These are phyloP conservation scores for Allium fistulosum DNA, from an alignment of 106 monocot genomes.

Conservation along the genomic window DNA sequence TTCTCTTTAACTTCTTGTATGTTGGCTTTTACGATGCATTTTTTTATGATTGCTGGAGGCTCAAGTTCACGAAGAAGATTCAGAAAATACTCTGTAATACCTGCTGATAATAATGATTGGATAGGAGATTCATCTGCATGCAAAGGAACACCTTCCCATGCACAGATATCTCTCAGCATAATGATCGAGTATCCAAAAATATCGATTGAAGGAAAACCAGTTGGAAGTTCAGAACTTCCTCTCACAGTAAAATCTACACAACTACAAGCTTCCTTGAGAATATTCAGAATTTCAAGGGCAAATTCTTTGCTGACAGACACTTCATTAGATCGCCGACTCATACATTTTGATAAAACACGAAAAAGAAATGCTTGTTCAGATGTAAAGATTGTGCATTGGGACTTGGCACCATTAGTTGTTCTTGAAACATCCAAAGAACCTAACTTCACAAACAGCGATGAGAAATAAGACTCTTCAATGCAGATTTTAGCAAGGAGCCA, in stretches of 20 bases:
- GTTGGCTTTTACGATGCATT: slow-evolving; percentile 12
- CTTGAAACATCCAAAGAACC: slow-evolving; percentile 6
- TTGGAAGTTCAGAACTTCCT: slow-evolving; percentile 46
- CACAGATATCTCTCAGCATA: slow-evolving; percentile 73
- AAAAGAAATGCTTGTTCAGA: slow-evolving; percentile 61
- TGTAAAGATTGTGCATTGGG: slow-evolving; percentile 14
- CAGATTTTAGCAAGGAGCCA: slow-evolving; percentile 65
- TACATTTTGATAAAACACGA: slow-evolving; percentile 40
- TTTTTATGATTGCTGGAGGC: slow-evolving; percentile 57
- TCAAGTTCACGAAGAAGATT: slow-evolving; percentile 55
- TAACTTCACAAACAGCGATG: slow-evolving; percentile 32
- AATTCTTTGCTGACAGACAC: slow-evolving; percentile 35
- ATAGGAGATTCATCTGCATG: background rate
- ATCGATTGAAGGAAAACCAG: slow-evolving; percentile 45
- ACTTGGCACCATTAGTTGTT: background rate
- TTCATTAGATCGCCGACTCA: slow-evolving; percentile 41
- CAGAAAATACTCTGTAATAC: slow-evolving; percentile 43
- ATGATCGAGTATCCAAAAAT: slow-evolving; percentile 63
- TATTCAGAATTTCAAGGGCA: slow-evolving; percentile 23
- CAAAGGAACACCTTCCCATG: slow-evolving; percentile 25
- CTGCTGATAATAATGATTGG: slow-evolving; percentile 34
- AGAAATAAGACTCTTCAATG: slow-evolving; percentile 52
- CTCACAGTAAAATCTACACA: slow-evolving; percentile 40
- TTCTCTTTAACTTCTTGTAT: background rate
- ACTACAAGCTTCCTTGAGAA: slow-evolving; percentile 35